A percentile compares a stretch with the other conserved stretches of the same genome.
These are phyloP conservation scores for cucumber (Cucumis sativus) DNA, from an alignment of 306 rosid species.

Conservation along the genomic window Cucumber_9930_V3 NC_026659.2:31638501-31639000, in stretches of 20 bases:
- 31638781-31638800: constrained; percentile 80
- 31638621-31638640: not conserved
- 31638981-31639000: not conserved
- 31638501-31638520: no score
- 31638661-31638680: not conserved
- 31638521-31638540: not conserved
- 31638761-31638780: constrained; percentile 80
- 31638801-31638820: constrained; percentile 74
- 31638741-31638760: constrained; percentile 69
- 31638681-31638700: not conserved
- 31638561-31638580: no score
- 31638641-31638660: not conserved
- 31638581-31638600: not conserved
- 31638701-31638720: constrained; percentile 83
- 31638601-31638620: not conserved
- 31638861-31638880: constrained; percentile 50
- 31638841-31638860: constrained; percentile 77
- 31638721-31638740: constrained; percentile 97
- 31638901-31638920: constrained; percentile 86
- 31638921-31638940: constrained; percentile 83
- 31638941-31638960: constrained; percentile 71
- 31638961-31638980: constrained; percentile 12
- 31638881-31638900: constrained; percentile 32
- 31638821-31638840: constrained; percentile 49
- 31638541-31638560: not conserved